These are phyloP conservation scores for Ascochyta rabiei DNA, from an alignment of 2,329 filamentous ascomycete species.

Conservation along the genomic window DNA sequence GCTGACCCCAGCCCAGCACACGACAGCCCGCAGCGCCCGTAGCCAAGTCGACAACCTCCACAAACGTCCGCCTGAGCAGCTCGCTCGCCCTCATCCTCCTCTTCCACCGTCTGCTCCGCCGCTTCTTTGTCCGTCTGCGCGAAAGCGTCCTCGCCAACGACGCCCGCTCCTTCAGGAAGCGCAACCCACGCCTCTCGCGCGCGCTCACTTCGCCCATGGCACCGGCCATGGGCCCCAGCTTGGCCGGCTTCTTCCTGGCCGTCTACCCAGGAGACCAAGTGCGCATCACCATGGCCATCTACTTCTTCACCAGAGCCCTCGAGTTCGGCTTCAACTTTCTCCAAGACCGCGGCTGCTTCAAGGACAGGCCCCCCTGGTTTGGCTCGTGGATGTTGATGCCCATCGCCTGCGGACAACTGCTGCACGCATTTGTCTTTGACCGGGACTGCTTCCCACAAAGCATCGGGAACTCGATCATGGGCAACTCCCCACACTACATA, in stretches of 20 bases:
- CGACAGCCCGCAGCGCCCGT: constrained; percentile 49
- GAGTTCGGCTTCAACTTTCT: constrained; percentile 87
- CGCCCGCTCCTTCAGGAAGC: constrained; percentile 77
- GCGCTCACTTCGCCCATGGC: constrained; percentile 83
- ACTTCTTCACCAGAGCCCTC: constrained; percentile 77
- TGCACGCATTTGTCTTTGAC: constrained; percentile 60
- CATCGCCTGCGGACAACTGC: constrained; percentile 55
- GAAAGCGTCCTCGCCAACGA: constrained; percentile 79
- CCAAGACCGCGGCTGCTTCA: constrained; percentile 71
- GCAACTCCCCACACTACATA: constrained; percentile 78
- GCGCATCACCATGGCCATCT: constrained; percentile 81
- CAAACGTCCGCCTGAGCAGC: constrained; percentile 77
- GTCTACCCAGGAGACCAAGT: constrained; percentile 74
- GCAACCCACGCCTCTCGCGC: constrained; percentile 77
- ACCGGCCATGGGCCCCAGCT: constrained; percentile 85
- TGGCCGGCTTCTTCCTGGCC: constrained; percentile 83
- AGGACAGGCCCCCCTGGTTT: constrained; percentile 71
- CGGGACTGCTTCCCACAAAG: constrained; percentile 60
- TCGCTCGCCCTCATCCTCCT: constrained; percentile 86
- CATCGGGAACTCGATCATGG: constrained; percentile 69
- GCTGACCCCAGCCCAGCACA: constrained; percentile 25
- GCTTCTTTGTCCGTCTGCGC: constrained; percentile 83
- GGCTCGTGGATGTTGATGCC: constrained; percentile 60
- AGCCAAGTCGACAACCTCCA: constrained; percentile 68
- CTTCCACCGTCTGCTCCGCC: constrained; percentile 85